Evolutionary conservation across 2,329 filamentous ascomycete species (phyloP), one percentile per base, ranked within the genome.

Genomic region (Claviceps maximensis): DNA sequence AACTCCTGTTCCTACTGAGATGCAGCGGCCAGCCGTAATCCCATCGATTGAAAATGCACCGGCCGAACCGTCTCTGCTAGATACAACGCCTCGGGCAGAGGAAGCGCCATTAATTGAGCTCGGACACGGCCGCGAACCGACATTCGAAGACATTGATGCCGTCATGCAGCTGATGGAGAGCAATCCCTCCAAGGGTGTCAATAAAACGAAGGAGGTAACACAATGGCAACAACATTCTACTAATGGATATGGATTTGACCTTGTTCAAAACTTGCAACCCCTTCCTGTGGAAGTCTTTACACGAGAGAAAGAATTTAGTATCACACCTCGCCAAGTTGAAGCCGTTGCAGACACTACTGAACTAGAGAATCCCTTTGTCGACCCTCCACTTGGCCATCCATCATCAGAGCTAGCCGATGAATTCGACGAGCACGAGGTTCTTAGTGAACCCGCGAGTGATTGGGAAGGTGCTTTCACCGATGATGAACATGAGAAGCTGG

Each of bases 401-500:
- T 75, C 73, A 1, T 74, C 75, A 46, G 74, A 78, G 40, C 77
- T 78, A 23, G 75, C 77, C 50, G 58, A 64, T 27, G 63, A 60
- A 10, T 76, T 78, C 23, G 62, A 58, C 25, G 58, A 63, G 12
- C 55, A 54, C 21, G 78, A 79, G 29, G 82, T 80, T 23, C 56
- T 53, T 8, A 59, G 54, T 56, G 73, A 84, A 17, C 82, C 84
- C 25, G 79, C 83, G 55, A 96, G 90, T 64, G 91, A 97, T 66
- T 98, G 93, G 93, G 89, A 95, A 62, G 86, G 86, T 63, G 82
- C 85, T 47, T 83, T 96, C 56, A 85, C 86, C 10, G 87, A 88
- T 19, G 83, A 85, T 36, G 87, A 94, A 62, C 88, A 94, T 54
- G 80, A 82, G 50, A 95, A 95, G 68, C 74, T 97, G 53, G 82